Evolutionary conservation across 306 rosid genomes (phyloP), one percentile per base, ranked within the genome.

Genomic region (Casuarina glauca): DNA sequence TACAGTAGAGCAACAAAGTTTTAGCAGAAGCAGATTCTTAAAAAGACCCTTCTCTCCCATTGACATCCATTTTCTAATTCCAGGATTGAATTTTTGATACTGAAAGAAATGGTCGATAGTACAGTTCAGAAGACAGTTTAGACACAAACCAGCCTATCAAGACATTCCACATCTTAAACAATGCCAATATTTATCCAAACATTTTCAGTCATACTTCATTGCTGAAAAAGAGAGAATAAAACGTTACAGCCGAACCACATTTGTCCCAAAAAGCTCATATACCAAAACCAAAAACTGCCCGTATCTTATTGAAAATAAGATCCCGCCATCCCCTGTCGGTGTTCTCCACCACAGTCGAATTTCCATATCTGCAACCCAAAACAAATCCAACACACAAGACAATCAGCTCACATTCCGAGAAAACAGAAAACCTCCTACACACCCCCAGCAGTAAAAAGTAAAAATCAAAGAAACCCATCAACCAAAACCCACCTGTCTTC

Each of bases 291-390:
- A 95, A 95, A 57, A 90, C 99, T 2, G 97, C 99, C 52, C 97
- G 87, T 60, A 95, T 92, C 93, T 90, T 93, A 75, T 93, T 95
- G 89, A 95, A 95, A 8, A 95, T 93, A 36, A 87, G 97, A 81
- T 95, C 99, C 87, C 97, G 84, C 98, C 98, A 95, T 55, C 98
- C 98, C 75, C 97, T 89, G 78, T 95, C 98, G 0, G 98, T 95
- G 80, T 95, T 95, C 93, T 95, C 98, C 83, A 86, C 96, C 82
- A 95, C 98, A 44, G 97, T 95, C 5, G 97, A 87, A 79, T 95
- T 95, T 54, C 98, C 99, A 77, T 93, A 95, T 80, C 99, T 95
- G 89, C 82, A 62, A 62, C 52, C 12, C 16, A 38, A 74, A 35
- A n/a, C 71, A 66, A 26, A 77, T 13, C 63, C 54, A 69, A 17